Conservation (phyloP, 2,329 filamentous ascomycete species). For the Penicillium sp. region DNA sequence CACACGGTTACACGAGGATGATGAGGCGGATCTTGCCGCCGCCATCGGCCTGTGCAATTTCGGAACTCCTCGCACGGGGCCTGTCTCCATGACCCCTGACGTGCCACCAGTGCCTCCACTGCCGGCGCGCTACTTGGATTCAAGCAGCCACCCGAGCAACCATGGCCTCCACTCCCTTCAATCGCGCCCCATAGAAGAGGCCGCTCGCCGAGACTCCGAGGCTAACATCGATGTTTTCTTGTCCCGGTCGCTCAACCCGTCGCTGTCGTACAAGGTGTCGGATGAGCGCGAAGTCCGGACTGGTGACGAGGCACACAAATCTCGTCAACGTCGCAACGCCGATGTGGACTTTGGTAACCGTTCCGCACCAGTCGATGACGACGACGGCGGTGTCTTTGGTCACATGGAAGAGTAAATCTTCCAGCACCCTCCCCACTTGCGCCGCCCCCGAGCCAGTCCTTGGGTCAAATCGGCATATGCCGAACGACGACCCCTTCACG, state of each 20-base stretch:
- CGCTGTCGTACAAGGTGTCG: slow-evolving; percentile 48
- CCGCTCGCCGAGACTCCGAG: slow-evolving; percentile 35
- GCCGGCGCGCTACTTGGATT: slow-evolving; percentile 71
- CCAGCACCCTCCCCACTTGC: background rate
- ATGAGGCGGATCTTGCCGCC: slow-evolving; percentile 83
- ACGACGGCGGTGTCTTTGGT: slow-evolving; percentile 94
- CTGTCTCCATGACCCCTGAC: slow-evolving; percentile 63
- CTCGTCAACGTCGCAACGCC: slow-evolving; percentile 34
- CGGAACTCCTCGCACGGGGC: slow-evolving; percentile 68
- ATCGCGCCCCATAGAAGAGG: slow-evolving; percentile 35
- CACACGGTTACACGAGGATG: slow-evolving; percentile 69
- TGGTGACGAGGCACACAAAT: slow-evolving; percentile 51
- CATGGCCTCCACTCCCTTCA: slow-evolving; percentile 52
- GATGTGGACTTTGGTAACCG: slow-evolving; percentile 36
- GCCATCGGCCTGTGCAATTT: slow-evolving; percentile 89
- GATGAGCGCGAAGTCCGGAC: slow-evolving; percentile 64
- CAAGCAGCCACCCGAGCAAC: slow-evolving; percentile 61
- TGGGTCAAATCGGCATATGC: slow-evolving; percentile 9
- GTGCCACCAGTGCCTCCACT: slow-evolving; percentile 85
- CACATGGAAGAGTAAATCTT: slow-evolving; percentile 79
- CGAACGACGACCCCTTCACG: slow-evolving; percentile 26
- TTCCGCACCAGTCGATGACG: slow-evolving; percentile 70
- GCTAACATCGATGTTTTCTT: slow-evolving; percentile 36
- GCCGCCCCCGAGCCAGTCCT: slow-evolving; percentile 1
- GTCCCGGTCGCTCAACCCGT: slow-evolving; percentile 43